phyloP scores from a whole-genome alignment of 768 basidiomycete genomes.

The Phanerochaete sordida region DNA sequence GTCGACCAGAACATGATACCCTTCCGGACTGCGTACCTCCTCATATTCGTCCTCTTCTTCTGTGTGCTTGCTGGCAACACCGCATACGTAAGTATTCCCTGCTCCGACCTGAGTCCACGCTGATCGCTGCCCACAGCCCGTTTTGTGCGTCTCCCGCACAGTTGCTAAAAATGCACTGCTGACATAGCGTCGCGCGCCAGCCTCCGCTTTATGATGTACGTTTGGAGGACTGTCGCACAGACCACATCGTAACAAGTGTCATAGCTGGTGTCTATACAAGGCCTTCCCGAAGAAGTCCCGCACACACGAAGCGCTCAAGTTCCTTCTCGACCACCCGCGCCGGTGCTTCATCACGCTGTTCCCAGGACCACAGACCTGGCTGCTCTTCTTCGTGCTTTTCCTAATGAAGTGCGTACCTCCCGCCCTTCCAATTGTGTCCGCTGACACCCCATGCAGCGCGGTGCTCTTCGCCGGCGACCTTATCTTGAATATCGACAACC shows the following conservation, averaged over 20 bases:
- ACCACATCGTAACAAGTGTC: too few species aligned
- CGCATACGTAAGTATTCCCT: constrained; percentile 66
- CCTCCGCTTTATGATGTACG: constrained; percentile 79
- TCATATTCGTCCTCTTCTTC: constrained; percentile 69
- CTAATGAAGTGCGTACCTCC: constrained; percentile 57
- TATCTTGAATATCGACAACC: constrained; percentile 79
- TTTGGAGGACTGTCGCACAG: too few species aligned
- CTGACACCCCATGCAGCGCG: constrained; percentile 66
- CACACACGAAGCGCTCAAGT: constrained; percentile 75
- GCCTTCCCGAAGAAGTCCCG: constrained; percentile 57
- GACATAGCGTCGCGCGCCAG: constrained; percentile 31
- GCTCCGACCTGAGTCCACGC: neutral
- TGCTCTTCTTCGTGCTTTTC: constrained; percentile 68
- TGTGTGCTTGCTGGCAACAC: constrained; percentile 92
- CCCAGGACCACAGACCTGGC: constrained; percentile 93
- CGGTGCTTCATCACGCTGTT: constrained; percentile 90
- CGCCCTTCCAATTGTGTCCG: neutral
- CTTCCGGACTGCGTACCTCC: constrained; percentile 82
- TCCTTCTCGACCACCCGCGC: constrained; percentile 92
- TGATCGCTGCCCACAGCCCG: constrained; percentile 46
- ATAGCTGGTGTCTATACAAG: constrained; percentile 74
- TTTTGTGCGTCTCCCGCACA: constrained; percentile 69
- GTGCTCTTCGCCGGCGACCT: constrained; percentile 67
- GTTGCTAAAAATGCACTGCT: neutral
- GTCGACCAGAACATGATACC: constrained; percentile 91